Percentiles rank a stretch among this genome's conserved stretches.
Conservation (phyloP, 177 flowering plant species). For the Vitis hybrid region DNA sequence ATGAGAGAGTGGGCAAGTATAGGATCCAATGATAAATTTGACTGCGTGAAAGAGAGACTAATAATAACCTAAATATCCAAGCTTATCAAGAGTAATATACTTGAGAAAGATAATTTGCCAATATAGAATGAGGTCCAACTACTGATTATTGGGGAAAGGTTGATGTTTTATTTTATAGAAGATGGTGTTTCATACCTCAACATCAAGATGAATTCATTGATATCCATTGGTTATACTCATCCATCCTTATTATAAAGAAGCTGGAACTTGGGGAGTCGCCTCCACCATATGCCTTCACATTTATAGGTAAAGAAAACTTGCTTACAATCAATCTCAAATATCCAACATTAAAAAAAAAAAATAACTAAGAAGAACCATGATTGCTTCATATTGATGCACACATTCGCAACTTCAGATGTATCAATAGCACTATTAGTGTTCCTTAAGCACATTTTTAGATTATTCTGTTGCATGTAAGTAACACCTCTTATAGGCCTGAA, state of each 20-base stretch:
- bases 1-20: no score
- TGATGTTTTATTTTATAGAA: neutral
- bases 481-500: no score
- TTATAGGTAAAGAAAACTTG: constrained; percentile 14
- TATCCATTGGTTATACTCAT: constrained; percentile 81
- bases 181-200: constrained; percentile 14
- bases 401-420: no score
- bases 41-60: neutral
- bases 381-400: no score
- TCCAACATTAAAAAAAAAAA: no score
- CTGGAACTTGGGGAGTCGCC: constrained; percentile 72
- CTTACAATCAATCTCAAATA: no score
- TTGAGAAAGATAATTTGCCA: neutral
- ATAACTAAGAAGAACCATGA: no score
- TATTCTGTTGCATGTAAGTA: no score
- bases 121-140: neutral
- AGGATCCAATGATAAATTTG: no score
- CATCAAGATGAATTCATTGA: constrained; percentile 26
- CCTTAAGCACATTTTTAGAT: no score
- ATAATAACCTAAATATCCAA: neutral
- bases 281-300: constrained; percentile 87
- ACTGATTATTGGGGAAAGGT: neutral
- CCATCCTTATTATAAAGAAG: constrained; percentile 90
- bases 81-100: no score
- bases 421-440: no score